Base-by-base conservation (phyloP, 495 filamentous ascomycete genomes). In the Aspergillus haitiensis region DNA sequence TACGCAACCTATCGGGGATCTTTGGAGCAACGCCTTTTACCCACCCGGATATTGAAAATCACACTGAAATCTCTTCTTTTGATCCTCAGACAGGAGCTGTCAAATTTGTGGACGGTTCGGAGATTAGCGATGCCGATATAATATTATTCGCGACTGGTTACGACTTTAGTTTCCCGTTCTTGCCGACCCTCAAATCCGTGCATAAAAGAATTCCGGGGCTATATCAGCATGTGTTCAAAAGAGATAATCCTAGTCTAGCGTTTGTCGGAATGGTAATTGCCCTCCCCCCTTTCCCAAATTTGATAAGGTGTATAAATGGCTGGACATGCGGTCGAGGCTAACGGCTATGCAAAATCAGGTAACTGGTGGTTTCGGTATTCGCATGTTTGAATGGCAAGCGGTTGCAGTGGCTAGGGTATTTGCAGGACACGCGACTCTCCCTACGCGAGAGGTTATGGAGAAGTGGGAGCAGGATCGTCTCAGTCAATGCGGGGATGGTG, bases 311-410 rank as follows among this genome's bases (percentile, higher is more conserved):
- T 3, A 27, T 27, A 1, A 1, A 47, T 21, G 44, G 10, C 1
- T 6, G 27, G n/a, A 64, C 68, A 55, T 52, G 13, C 3, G 1
- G 21, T 27, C 21, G 3, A 27, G 1, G 69, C 70, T 18, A 70
- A 78, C 3, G 27, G n/a, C 21, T 27, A 27, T 27, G 21, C 21
- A 61, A 72, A 13, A 69, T 66, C 0, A 85, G 72, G 75, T 83
- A 11, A 78, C 77, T 16, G 82, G 78, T 8, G 84, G 80, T 0
- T 72, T 86, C n/a, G 84, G 80, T 4, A 84, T 86, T 70, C 78
- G 78, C 21, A 74, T 84, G 2, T 85, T 82, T 52, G 83, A 86
- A 70, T 85, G 80, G 79, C 84, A 86, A 66, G 83, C 83, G 12
- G 82, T 85, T 1, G 77, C 79, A 0, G 78, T 80, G 0, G 84